Evolutionary conservation across 2,329 filamentous ascomycete genomes (phyloP), one percentile per base, ranked within the genome.

Genomic region (Pseudogymnoascus sp.): DNA sequence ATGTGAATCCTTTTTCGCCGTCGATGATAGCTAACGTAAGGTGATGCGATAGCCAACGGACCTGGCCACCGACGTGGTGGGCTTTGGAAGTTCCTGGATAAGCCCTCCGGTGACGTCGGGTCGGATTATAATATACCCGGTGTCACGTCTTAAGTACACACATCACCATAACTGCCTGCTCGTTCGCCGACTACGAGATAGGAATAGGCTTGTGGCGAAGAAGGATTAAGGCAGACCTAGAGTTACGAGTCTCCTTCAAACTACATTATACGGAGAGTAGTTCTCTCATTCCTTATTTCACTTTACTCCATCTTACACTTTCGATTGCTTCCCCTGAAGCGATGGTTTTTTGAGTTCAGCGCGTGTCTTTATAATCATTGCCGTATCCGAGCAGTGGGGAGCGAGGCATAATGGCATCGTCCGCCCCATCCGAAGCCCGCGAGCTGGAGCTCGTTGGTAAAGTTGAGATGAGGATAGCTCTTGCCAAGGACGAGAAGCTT

Each of bases 361-460:
- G 25, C 21, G 45, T 52, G 45, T 52, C 43, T 49, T 52, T 52
- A 31, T 52, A 31, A 52, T n/a, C 45, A 52, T 52, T 52, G 45
- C 23, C 45, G 25, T 31, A 52, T 52, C 45, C n/a, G 45, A 52
- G 45, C 23, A 31, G 45, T 52, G 25, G 45, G 25, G n/a, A 52
- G 45, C 14, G 9, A 31, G 9, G 9, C 14, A 52, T 52, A 52
- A 64, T 64, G 63, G 61, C 63, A 31, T 14, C 43, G 35, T 16
- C 60, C 35, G 63, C 43, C 16, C 37, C 59, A 25, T 62, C 78
- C 5, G 86, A 89, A 75, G 81, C 88, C 75, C 85, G 87, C 65
- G 92, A 96, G 81, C 81, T 96, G 68, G 84, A 86, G 67, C 84
- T 97, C 65, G 84, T 96, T 61, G 89, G 90, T 70, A 93, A 90